Evolutionary conservation across 192 early-diverging fungal species (phyloP), one percentile per base, ranked within the genome.

Genomic region (Entomortierella chlamydospora): DNA sequence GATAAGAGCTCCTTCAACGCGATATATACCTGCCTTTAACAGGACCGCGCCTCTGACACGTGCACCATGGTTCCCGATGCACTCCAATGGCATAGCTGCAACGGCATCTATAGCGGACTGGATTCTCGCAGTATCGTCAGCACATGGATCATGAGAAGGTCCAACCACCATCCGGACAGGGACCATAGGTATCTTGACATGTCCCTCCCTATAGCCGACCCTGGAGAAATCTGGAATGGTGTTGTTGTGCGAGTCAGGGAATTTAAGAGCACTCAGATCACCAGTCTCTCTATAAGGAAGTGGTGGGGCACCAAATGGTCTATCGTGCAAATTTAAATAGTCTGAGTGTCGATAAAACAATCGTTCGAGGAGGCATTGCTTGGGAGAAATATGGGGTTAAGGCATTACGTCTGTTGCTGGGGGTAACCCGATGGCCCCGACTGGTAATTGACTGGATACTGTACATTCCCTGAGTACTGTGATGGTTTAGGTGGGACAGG

Each of bases 171-270:
- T 66, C 52, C 60, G 57, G 26, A 70, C 76, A 52, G 68, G 76
- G 2, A 79, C 57, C 29, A 50, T 51, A 8, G 76, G 76, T 34
- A 79, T 70, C 57, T 15, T 64, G 41, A 66, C 76, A 60, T 64
- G 63, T 1, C 76, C 76, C 34, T 79, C 76, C 55, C 76, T 70
- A 33, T 79, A 79, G 1, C 76, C 76, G 23, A 79, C 76, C 13
- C 76, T 57, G 1, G 76, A 79, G 34, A 79, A 79, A 33, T 79
- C 56, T 17, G 76, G 76, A 5, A 79, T 30, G 2, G 62, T 79
- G 60, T 79, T 79, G 22, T 45, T 45, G 12, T 17, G 11, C 12
- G 20, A 0, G n/a, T 79, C 76, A 20, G 76, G 76, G 15, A 70
- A 2, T 39, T 56, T 62, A 13, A 64, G 53, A 1, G 65, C 47